Conservation (phyloP, 116 monocot genomes). For the Iris pallida region DNA sequence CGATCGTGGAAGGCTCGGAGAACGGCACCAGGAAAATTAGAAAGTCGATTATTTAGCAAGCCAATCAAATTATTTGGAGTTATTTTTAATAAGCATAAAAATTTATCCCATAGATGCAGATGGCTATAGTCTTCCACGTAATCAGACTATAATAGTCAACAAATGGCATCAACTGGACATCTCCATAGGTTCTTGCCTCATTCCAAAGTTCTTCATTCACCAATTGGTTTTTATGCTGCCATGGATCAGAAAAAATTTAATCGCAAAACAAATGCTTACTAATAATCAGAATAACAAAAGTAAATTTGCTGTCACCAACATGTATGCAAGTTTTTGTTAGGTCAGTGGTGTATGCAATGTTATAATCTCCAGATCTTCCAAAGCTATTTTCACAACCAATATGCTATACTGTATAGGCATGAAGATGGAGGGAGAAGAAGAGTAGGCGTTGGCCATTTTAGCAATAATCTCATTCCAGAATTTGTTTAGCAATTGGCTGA, state of each 20-base stretch:
- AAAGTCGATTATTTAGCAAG: conserved; percentile 1
- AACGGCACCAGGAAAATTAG: conserved; percentile 36
- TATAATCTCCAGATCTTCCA: too few relatives aligned
- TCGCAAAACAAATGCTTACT: neutral
- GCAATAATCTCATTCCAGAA: neutral
- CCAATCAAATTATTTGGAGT: neutral
- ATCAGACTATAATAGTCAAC: conserved; percentile 94
- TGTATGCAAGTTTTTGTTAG: too few relatives aligned
- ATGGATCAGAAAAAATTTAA: neutral
- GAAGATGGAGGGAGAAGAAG: too few relatives aligned
- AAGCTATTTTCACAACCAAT: too few relatives aligned
- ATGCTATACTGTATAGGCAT: too few relatives aligned
- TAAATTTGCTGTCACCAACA: too few relatives aligned
- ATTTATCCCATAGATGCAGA: conserved; percentile 87
- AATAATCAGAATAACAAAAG: too few relatives aligned
- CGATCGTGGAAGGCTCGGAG: conserved; percentile 79
- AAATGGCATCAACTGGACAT: conserved; percentile 94
- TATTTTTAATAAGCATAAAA: neutral
- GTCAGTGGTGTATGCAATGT: too few relatives aligned
- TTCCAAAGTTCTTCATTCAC: conserved; percentile 99
- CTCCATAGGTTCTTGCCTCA: conserved; percentile 88
- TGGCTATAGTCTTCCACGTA: conserved; percentile 91
- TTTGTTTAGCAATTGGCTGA: neutral
- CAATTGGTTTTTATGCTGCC: conserved; percentile 85
- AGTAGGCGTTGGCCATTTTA: neutral